Conservation (phyloP, 345 rosid species). For the Microcos paniculata region DNA sequence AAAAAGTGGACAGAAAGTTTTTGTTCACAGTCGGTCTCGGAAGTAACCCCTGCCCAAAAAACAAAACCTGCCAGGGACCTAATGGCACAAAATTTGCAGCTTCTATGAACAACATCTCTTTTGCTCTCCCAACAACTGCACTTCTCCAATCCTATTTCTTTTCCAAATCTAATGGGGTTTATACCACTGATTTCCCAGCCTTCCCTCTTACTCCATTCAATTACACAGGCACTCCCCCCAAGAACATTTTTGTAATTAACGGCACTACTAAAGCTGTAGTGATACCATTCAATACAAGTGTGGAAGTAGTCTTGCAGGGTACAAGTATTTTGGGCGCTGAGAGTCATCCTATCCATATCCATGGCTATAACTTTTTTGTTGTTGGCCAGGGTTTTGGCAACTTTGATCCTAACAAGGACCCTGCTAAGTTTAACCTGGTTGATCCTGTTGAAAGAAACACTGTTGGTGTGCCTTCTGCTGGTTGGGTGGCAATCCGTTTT, state of each 20-base stretch:
- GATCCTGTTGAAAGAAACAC: slow-evolving; percentile 84
- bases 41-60: slow-evolving; percentile 54
- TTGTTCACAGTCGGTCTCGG: slow-evolving; percentile 71
- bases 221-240: slow-evolving; percentile 75
- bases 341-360: slow-evolving; percentile 82
- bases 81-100: slow-evolving; percentile 66
- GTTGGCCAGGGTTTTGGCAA: slow-evolving; percentile 86
- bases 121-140: slow-evolving; percentile 51
- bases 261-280: slow-evolving; percentile 61
- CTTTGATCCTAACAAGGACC: slow-evolving; percentile 52
- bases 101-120: slow-evolving; percentile 62
- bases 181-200: slow-evolving; percentile 53
- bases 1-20: slow-evolving; percentile 38
- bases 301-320: slow-evolving; percentile 71
- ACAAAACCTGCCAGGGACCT: slow-evolving; percentile 78
- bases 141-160: slow-evolving; percentile 55
- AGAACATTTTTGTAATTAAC: slow-evolving; percentile 48
- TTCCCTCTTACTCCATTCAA: slow-evolving; percentile 53
- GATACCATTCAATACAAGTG: slow-evolving; percentile 58
- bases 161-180: slow-evolving; percentile 46
- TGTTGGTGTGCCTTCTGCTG: slow-evolving; percentile 58
- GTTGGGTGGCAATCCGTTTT: slow-evolving; percentile 80
- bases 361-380: slow-evolving; percentile 68
- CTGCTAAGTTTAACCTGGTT: slow-evolving; percentile 53
- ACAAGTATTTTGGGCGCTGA: slow-evolving; percentile 73